Conservation (phyloP, 2,329 filamentous ascomycete genomes). For the Eutypella sp. region DNA sequence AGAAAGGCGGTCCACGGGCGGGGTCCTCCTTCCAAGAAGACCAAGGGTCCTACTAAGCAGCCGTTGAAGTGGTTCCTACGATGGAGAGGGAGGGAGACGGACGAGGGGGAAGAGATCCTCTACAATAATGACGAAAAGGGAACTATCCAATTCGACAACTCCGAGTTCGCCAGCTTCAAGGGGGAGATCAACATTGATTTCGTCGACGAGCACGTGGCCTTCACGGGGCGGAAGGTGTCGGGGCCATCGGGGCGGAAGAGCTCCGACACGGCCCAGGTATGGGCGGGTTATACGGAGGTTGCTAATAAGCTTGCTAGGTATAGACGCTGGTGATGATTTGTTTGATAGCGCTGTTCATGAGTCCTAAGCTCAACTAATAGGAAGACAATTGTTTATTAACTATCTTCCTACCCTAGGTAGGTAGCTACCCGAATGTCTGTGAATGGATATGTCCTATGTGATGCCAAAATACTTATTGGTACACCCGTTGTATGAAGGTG, state of each 20-base stretch:
- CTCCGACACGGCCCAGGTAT: conserved; percentile 11
- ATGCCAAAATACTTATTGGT: too few species aligned
- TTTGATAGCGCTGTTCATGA: too few species aligned
- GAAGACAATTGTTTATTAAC: too few species aligned
- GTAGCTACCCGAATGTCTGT: too few species aligned
- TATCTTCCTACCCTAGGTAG: too few species aligned
- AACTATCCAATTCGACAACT: conserved; percentile 20
- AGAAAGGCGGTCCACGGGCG: conserved; percentile 11
- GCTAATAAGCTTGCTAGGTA: conserved; percentile 4
- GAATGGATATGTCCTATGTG: too few species aligned
- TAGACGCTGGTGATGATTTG: conserved; percentile 4
- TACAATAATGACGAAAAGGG: conserved; percentile 16
- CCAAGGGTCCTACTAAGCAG: conserved; percentile 5
- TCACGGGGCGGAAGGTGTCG: conserved; percentile 19
- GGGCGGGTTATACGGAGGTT: conserved; percentile 19
- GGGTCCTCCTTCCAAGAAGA: conserved; percentile 8
- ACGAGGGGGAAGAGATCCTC: conserved; percentile 16
- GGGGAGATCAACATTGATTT: conserved; percentile 19
- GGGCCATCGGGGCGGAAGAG: conserved; percentile 11
- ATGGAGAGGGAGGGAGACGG: conserved; percentile 21
- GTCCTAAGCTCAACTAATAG: too few species aligned
- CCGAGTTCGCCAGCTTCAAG: conserved; percentile 20
- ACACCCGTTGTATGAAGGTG: too few species aligned
- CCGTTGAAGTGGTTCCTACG: conserved; percentile 18
- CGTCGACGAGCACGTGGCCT: conserved; percentile 13